Base-by-base conservation (phyloP, 495 filamentous ascomycete genomes). In the Aspergillus taichungensis region DNA sequence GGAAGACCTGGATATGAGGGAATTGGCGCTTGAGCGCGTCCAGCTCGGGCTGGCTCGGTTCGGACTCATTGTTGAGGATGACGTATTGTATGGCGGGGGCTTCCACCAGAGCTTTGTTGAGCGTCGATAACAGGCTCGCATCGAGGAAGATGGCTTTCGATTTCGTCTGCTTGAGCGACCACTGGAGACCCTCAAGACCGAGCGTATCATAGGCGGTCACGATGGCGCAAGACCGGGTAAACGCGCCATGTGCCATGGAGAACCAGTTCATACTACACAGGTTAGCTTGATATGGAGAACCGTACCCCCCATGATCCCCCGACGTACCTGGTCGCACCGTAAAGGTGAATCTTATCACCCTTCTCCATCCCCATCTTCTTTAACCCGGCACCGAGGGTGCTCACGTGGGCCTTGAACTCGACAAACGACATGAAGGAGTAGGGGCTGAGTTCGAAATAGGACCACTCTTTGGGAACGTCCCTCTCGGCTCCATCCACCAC, bases 191-290 rank as follows among this genome's bases (percentile, higher is more conserved):
- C 52, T 86, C 83, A 64, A 88, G 83, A 28, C 87, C 87, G 27
- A 92, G 79, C 0, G 87, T 90, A 60, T 92, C 87, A 61, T 94
- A 94, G 3, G 87, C 86, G 13, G 87, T 94, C n/a, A 92, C 87
- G 49, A 92, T 87, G 39, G 86, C 71, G 65, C 90, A 79, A 10
- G 84, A 84, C 64, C 92, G 87, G 5, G 88, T 86, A 30, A 76
- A 67, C 33, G 38, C 18, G 18, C 29, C 40, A 35, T 44, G 37
- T 5, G 82, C 75, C 52, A 73, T 75, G 36, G 75, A 71, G 34
- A 87, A 61, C 83, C 83, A 87, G 62, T 82, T 72, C 45, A 75
- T 61, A 59, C 80, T 68, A 37, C 12, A 11, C 5, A 6, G 3
- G 31, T 11, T 1, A 27, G 18, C 18, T 45, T 13, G 34, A 14